A percentile compares a stretch with the other conserved stretches of the same genome.
Evolutionary conservation across 805 yeast species (phyloP).

Genomic region (Diddensiella caesifluorescens): DNA sequence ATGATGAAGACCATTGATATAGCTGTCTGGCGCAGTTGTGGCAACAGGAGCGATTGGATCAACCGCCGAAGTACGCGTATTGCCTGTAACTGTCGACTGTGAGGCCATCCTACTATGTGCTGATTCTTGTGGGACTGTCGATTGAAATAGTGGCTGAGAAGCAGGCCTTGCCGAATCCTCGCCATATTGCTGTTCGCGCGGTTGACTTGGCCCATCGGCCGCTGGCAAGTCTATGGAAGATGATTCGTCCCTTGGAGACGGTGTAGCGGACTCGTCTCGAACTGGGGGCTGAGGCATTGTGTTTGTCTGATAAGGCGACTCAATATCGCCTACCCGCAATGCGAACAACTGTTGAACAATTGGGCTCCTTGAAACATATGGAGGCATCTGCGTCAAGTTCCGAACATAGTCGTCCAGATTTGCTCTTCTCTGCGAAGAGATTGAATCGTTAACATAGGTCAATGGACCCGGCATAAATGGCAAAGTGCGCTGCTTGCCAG

Average conservation of each 20-base stretch:
- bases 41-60: neutral
- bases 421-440: conserved; percentile 49
- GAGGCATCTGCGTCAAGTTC: conserved; percentile 64
- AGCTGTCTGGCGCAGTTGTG: neutral
- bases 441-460: conserved; percentile 78
- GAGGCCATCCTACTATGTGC: conserved; percentile 15
- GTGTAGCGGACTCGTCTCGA: neutral
- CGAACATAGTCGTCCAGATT: conserved; percentile 54
- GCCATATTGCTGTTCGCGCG: neutral
- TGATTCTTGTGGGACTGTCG: too few relatives aligned
- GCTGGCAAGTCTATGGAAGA: neutral
- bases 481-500: conserved; percentile 67
- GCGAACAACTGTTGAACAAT: conserved; percentile 70
- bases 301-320: conserved; percentile 31
- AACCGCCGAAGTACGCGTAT: too few relatives aligned
- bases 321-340: conserved; percentile 58
- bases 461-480: conserved; percentile 97
- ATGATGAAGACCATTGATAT: conserved; percentile 2
- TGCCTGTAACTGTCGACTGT: conserved; percentile 11
- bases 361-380: conserved; percentile 63
- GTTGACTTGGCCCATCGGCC: neutral
- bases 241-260: neutral
- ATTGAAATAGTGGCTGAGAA: too few relatives aligned
- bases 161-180: too few relatives aligned
- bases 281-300: conserved; percentile 33